Evolutionary conservation across 495 filamentous ascomycete genomes (phyloP), one percentile per base, ranked within the genome.

Genomic region (Hypoxylon fragiforme): DNA sequence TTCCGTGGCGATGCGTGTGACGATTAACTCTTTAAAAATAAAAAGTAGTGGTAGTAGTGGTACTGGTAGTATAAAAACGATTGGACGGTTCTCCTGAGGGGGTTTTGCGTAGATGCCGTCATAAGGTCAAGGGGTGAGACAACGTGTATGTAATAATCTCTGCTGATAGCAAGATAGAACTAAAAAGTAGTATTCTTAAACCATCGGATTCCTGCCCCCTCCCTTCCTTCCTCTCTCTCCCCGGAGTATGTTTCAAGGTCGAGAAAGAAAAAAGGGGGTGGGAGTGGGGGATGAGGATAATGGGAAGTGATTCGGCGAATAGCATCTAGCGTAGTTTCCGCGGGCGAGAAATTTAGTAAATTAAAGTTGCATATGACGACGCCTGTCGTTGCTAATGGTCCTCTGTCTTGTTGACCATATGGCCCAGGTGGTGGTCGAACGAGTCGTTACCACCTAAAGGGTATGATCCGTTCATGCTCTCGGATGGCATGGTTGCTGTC

Each of bases 401-500:
- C 22, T 56, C 52, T 18, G 58, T 34, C 37, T 62, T 62, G 16
- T 61, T 61, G 20, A 61, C 57, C 57, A 62, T 56, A 16, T 62
- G 58, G 21, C 43, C 44, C 6, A 62, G 58, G 13, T 57, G 58
- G 16, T 62, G 58, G 39, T 57, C 48, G 34, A 47, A 62, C 0
- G 52, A 38, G 11, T 62, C 58, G 7, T 31, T 15, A n/a, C 39
- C 30, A 8, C 48, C 44, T 36, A 57, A 53, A 31, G 47, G 44
- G 39, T 67, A 67, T 28, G 60, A 56, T 20, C 57, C 64, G 24
- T 64, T 67, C 26, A 67, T 7, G 18, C 54, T 49, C 13, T 67
- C 64, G 16, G 64, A 63, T 28, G 64, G 61, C 64, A 67, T 67
- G 3, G 55, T 64, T 19, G 56, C 64, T 14, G 64, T 64, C 7